Conservation (phyloP, 2,329 filamentous ascomycete species). For the Aspergillus niger region DNA sequence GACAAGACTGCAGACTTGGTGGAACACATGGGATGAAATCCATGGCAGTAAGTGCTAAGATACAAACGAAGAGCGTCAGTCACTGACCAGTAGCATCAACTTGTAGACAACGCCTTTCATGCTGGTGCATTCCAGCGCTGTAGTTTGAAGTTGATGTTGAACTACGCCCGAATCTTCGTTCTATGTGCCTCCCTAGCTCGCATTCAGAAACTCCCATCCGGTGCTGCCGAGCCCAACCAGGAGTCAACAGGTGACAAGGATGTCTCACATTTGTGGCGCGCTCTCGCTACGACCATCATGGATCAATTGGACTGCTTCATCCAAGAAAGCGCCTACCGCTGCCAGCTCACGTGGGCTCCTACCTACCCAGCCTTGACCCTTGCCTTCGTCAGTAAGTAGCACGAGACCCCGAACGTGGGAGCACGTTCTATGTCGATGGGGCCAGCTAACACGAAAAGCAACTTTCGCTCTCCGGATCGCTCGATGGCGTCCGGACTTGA, state of each 20-base stretch:
- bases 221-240: conserved; percentile 19
- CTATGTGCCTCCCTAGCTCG: conserved; percentile 36
- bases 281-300: conserved; percentile 36
- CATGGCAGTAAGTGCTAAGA: conserved; percentile 30
- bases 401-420: neutral
- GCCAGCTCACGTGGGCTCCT: conserved; percentile 37
- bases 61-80: neutral
- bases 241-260: conserved; percentile 25
- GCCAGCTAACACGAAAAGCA: conserved; percentile 21
- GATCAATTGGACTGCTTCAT: conserved; percentile 36
- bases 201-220: conserved; percentile 37
- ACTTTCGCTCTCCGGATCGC: conserved; percentile 39
- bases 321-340: conserved; percentile 35
- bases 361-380: conserved; percentile 39
- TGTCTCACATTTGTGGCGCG: conserved; percentile 33
- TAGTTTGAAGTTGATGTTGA: conserved; percentile 37
- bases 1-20: conserved; percentile 35
- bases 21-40: conserved; percentile 39
- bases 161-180: conserved; percentile 37
- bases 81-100: neutral
- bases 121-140: conserved; percentile 39
- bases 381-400: conserved; percentile 39
- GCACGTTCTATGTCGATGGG: neutral
- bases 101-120: conserved; percentile 38
- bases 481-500: conserved; percentile 36